These are phyloP conservation scores for Zygnema cylindricum DNA, from an alignment of 139 green algal species.

Conservation along the genomic window DNA sequence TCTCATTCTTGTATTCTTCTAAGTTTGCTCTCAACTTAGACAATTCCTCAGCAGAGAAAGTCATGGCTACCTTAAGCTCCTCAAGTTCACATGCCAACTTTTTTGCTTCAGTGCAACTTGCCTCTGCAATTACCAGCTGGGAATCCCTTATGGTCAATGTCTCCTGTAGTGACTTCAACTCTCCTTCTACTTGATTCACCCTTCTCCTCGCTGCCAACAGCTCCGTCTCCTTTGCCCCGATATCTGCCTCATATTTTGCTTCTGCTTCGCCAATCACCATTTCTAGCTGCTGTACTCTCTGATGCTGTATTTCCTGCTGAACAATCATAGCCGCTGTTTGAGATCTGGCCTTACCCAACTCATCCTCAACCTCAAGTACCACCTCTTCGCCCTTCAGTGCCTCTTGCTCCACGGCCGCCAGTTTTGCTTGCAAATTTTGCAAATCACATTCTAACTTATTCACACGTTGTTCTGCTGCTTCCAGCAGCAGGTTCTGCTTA, in stretches of 20 bases:
- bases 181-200: not conserved
- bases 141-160: not conserved
- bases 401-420: not conserved
- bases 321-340: not conserved
- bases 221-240: not conserved
- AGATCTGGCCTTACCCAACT: not conserved
- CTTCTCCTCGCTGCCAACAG: not conserved
- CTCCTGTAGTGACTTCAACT: not conserved
- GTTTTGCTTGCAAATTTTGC: too few relatives aligned
- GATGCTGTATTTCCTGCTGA: not conserved
- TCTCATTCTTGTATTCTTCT: not conserved
- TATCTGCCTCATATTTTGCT: not conserved
- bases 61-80: not conserved
- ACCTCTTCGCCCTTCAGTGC: not conserved
- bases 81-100: not conserved
- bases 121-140: slow-evolving; percentile 6
- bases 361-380: not conserved
- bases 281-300: not conserved
- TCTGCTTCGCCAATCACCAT: not conserved
- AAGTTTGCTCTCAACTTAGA: not conserved
- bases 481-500: too few relatives aligned
- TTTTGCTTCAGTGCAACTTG: not conserved
- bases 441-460: not conserved
- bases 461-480: not conserved
- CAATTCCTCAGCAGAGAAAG: not conserved